Conservation (phyloP, 2,329 filamentous ascomycete genomes). For the Trichoderma asperellum region DNA sequence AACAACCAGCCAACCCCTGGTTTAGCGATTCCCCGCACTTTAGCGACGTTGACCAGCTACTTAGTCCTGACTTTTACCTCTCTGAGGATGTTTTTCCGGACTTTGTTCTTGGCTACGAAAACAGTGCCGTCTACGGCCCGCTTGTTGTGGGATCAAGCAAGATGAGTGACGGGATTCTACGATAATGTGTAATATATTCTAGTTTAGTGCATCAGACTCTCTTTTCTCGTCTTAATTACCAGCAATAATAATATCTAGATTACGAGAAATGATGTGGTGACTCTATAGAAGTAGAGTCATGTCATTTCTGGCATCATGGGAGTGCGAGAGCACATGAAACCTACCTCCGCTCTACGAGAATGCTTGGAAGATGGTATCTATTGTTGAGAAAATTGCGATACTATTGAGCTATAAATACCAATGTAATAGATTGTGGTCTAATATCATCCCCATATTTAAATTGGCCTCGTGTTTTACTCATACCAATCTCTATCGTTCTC, state of each 20-base stretch:
- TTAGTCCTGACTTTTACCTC: conserved; percentile 5
- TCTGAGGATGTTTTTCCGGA: background rate
- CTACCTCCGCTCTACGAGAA: too few species aligned
- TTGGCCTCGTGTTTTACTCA: background rate
- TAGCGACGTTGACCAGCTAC: conserved; percentile 1
- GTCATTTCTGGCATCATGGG: too few species aligned
- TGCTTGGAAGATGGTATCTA: too few species aligned
- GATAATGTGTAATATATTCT: background rate
- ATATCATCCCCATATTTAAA: background rate
- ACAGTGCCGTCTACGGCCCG: background rate
- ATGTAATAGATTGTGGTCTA: too few species aligned
- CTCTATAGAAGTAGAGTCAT: conserved; percentile 28
- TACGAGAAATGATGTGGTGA: background rate
- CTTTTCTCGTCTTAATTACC: background rate
- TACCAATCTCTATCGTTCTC: background rate
- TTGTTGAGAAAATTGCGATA: too few species aligned
- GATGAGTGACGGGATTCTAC: background rate
- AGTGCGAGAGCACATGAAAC: too few species aligned
- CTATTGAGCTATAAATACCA: too few species aligned
- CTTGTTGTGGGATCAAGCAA: conserved; percentile 1
- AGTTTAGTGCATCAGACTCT: background rate
- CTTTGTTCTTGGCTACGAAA: conserved; percentile 2
- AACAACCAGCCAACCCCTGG: background rate
- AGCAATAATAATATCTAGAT: background rate
- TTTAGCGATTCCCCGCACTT: conserved; percentile 2